Conservation (phyloP, 2,329 filamentous ascomycete genomes). For the Truncatella angustata region DNA sequence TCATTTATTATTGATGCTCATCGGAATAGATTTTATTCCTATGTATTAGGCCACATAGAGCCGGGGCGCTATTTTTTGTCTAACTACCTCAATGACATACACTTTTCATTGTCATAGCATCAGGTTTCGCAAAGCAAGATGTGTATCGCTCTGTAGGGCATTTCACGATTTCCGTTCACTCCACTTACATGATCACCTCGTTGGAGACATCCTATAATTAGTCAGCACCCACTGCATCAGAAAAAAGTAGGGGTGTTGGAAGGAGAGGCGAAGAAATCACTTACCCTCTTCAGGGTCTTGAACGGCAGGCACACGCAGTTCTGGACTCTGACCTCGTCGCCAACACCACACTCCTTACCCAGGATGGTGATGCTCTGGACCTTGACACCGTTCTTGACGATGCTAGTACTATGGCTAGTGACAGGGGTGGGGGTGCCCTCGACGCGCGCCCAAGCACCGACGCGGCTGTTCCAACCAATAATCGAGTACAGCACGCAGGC, state of each 20-base stretch:
- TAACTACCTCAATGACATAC: background rate
- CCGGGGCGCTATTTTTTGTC: background rate
- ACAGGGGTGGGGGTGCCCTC: conserved; percentile 90
- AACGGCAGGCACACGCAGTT: conserved; percentile 97
- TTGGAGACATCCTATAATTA: conserved; percentile 72
- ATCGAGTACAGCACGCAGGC: conserved; percentile 94
- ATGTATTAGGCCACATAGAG: background rate
- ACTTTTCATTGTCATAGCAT: background rate
- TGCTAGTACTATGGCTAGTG: conserved; percentile 86
- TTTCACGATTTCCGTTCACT: background rate
- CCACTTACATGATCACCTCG: conserved; percentile 82
- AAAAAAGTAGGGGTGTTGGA: background rate
- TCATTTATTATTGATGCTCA: too few species aligned
- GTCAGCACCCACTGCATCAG: background rate
- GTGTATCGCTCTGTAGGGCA: background rate
- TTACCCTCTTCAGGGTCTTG: conserved; percentile 94
- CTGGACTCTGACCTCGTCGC: conserved; percentile 92
- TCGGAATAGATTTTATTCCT: background rate
- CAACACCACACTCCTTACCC: conserved; percentile 92
- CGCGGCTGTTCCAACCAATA: conserved; percentile 92
- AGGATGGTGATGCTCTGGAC: conserved; percentile 98
- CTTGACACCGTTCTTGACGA: conserved; percentile 97
- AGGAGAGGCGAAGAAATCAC: conserved; percentile 35
- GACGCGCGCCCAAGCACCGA: conserved; percentile 97
- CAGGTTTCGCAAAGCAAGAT: background rate